Base-by-base conservation (phyloP, 495 filamentous ascomycete genomes). In the Astrocystis sublimbata region DNA sequence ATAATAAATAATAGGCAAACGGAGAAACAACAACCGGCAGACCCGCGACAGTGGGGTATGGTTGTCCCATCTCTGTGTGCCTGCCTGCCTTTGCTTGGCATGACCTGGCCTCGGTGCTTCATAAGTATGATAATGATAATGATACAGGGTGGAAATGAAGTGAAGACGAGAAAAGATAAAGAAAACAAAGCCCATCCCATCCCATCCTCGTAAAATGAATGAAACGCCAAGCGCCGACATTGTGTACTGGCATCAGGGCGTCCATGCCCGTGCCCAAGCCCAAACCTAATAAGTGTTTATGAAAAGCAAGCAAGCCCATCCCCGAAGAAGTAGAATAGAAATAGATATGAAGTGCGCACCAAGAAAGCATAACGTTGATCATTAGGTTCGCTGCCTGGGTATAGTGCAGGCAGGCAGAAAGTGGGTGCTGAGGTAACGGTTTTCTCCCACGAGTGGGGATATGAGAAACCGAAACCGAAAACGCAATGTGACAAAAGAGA, bases 171-270 rank as follows among this genome's bases (percentile, higher is more conserved):
- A 58, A 13, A 41, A n/a, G 2, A 28, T 36, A 3, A 7, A n/a
- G 4, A 47, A 6, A 38, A 38, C 17, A 58, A 26, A n/a, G n/a
- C 3, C 17, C 26, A 42, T 15, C 42, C n/a, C n/a, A n/a, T 26
- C 8, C 4, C 12, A 17, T 4, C 10, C 15, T 17, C 23, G 21
- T 28, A 28, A 36, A 38, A n/a, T n/a, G 26, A 58, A 64, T 28
- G 15, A 24, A 69, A 69, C 67, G 67, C 69, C 69, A 60, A 15
- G n/a, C n/a, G n/a, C n/a, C n/a, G n/a, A n/a, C n/a, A 47, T 50
- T 65, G 36, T 71, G 64, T 65, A 65, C 67, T 63, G 55, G 24
- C 24, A 36, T 62, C 57, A 56, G 26, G 60, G 64, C 65, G 46
- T 43, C 46, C 66, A 53, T 35, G 45, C 36, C 66, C 60, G 64